Conservation (phyloP, 2,329 filamentous ascomycete species). For the Chalaropsis thielavioides region DNA sequence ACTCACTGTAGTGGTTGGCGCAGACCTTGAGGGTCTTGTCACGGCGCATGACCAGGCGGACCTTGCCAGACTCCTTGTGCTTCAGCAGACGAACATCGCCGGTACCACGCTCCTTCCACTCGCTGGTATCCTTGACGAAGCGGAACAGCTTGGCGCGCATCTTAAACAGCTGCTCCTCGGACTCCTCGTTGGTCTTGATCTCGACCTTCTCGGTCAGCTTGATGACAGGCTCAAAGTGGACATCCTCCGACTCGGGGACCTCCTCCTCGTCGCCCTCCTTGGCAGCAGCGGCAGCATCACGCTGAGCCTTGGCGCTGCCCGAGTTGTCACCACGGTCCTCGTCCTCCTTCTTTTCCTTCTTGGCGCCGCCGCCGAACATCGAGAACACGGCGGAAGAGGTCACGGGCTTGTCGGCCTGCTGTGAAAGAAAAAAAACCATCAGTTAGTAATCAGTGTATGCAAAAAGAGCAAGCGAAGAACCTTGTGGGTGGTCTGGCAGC, state of each 20-base stretch:
- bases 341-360: slow-evolving; percentile 88
- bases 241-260: slow-evolving; percentile 73
- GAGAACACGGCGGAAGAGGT: slow-evolving; percentile 66
- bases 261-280: slow-evolving; percentile 51
- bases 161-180: slow-evolving; percentile 96
- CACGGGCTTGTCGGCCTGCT: slow-evolving; percentile 27
- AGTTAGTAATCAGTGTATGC: neutral
- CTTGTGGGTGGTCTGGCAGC: too few species aligned
- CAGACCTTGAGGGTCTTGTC: slow-evolving; percentile 99
- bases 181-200: slow-evolving; percentile 94
- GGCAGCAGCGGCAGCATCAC: slow-evolving; percentile 42
- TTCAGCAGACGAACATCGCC: slow-evolving; percentile 92
- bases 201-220: slow-evolving; percentile 94
- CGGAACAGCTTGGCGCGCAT: slow-evolving; percentile 99
- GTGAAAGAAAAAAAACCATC: neutral
- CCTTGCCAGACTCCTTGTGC: slow-evolving; percentile 98
- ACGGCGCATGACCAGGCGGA: slow-evolving; percentile 90
- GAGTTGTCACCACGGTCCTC: slow-evolving; percentile 76
- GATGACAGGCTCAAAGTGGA: slow-evolving; percentile 94
- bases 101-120: slow-evolving; percentile 99
- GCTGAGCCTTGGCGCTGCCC: slow-evolving; percentile 72
- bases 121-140: slow-evolving; percentile 78
- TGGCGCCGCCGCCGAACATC: slow-evolving; percentile 96
- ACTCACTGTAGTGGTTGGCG: slow-evolving; percentile 97
- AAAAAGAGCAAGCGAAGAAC: neutral